Base-by-base conservation (phyloP, 129 eudicot species). In the Pulicaria dysenterica region DNA sequence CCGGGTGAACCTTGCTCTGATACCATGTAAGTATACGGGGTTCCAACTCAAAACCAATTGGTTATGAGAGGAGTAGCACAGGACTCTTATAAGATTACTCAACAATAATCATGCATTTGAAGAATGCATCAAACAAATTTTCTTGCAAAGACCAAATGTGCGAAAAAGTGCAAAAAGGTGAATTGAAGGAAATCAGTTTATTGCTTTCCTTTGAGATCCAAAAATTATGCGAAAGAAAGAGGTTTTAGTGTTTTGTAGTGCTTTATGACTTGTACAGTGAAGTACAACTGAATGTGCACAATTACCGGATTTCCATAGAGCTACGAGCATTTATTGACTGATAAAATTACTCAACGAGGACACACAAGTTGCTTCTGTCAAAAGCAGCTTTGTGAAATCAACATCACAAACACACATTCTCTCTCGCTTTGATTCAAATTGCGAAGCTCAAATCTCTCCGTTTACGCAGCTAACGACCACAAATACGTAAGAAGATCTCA, bases 251-350 rank as follows among this genome's bases (percentile, higher is more conserved):
- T 24, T 24, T 24, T 19, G 46, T 15, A 8, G 63, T 69, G 81
- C 81, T 69, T 69, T 59, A 77, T 40, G 55, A 77, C 56, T 77
- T 77, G 70, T 77, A 77, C 76, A 68, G 3, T 69, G 19, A 5
- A 50, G 70, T 77, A 58, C 76, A 69, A 69, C 76, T 49, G 40
- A 69, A 1, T 17, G 0, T 50, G 71, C 69, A 59, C 49, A 37
- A 37, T 73, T 14, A 73, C 69, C 37, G 13, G 13, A 59, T 73
- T 16, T 46, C 48, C 74, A 40, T n/a, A 49, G 58, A 72, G 57
- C 56, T 61, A 55, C 41, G 5, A 14, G 41, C 17, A 74, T 64
- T 74, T 57, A 49, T 12, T 10, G 31, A 38, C 73, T 15, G 58
- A 72, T 47, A 60, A 59, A 64, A 64, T 57, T 50, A 49, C 51